Evolutionary conservation across 2,329 filamentous ascomycete species (phyloP).

Genomic region (Fusarium algeriense): DNA sequence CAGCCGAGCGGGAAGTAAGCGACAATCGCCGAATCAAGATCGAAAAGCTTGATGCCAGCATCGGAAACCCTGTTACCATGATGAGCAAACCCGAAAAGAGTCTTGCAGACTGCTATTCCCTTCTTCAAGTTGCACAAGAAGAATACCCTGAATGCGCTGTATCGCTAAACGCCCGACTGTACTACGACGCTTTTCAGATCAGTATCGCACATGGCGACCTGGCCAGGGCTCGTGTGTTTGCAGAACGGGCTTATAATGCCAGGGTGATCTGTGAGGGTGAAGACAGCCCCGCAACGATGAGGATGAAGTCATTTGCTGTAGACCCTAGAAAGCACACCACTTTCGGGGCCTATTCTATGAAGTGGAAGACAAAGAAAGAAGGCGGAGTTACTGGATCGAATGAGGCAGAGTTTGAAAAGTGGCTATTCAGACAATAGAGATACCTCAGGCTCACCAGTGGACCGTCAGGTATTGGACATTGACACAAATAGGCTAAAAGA

Average conservation of each 20-base stretch:
- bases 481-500: no score
- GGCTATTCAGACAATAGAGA: neutral
- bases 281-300: neutral
- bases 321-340: neutral
- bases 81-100: fast-evolving
- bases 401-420: neutral
- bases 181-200: neutral
- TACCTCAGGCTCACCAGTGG: no score
- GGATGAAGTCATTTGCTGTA: neutral
- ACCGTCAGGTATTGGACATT: no score
- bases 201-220: neutral
- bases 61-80: neutral
- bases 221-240: neutral
- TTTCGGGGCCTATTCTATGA: neutral
- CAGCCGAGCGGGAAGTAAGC: neutral
- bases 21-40: neutral
- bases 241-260: neutral
- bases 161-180: neutral
- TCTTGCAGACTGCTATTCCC: neutral
- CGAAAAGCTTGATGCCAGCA: neutral
- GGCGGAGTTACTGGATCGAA: no score
- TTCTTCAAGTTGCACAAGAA: neutral
- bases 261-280: neutral
- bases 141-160: neutral
- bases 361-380: neutral